These are phyloP conservation scores for Pleurotus pulmonarius DNA, from an alignment of 768 basidiomycete species.

Conservation along the genomic window DNA sequence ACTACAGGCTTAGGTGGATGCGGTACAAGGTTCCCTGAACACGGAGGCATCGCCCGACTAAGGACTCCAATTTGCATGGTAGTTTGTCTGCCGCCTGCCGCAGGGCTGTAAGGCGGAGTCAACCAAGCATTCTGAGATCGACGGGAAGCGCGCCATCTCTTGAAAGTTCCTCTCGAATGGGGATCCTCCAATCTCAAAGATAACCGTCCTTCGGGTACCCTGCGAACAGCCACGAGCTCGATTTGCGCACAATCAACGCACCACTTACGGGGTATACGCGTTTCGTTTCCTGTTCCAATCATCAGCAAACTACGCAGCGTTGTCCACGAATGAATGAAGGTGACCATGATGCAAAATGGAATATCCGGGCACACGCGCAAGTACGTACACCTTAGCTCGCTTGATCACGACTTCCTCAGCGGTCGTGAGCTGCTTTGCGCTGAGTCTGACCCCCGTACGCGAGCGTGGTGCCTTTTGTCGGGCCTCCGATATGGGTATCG, in stretches of 20 bases:
- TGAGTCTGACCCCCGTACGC: too few species aligned
- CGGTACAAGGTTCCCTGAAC: slow-evolving; percentile 60
- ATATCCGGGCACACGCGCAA: slow-evolving; percentile 94
- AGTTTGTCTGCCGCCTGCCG: slow-evolving; percentile 86
- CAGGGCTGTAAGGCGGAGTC: slow-evolving; percentile 52
- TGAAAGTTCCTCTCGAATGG: slow-evolving; percentile 89
- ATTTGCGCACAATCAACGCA: neutral
- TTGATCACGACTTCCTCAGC: slow-evolving; percentile 85
- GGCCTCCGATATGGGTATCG: slow-evolving; percentile 20
- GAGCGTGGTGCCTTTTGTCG: too few species aligned
- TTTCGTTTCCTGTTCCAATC: slow-evolving; percentile 75
- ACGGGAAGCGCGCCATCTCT: slow-evolving; percentile 64
- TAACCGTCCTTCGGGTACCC: slow-evolving; percentile 86
- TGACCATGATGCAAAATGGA: slow-evolving; percentile 93
- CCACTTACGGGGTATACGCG: slow-evolving; percentile 85
- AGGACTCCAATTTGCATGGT: slow-evolving; percentile 88
- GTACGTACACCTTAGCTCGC: slow-evolving; percentile 78
- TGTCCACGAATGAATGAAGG: slow-evolving; percentile 12
- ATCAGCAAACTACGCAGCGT: neutral
- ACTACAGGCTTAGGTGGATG: neutral
- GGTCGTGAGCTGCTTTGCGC: too few species aligned
- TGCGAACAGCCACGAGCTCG: slow-evolving; percentile 22
- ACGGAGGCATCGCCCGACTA: slow-evolving; percentile 58
- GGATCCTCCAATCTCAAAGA: slow-evolving; percentile 90
- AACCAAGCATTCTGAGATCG: slow-evolving; percentile 1